These are phyloP conservation scores for Steccherinum ochraceum DNA, from an alignment of 768 basidiomycete genomes.

Conservation along the genomic window DNA sequence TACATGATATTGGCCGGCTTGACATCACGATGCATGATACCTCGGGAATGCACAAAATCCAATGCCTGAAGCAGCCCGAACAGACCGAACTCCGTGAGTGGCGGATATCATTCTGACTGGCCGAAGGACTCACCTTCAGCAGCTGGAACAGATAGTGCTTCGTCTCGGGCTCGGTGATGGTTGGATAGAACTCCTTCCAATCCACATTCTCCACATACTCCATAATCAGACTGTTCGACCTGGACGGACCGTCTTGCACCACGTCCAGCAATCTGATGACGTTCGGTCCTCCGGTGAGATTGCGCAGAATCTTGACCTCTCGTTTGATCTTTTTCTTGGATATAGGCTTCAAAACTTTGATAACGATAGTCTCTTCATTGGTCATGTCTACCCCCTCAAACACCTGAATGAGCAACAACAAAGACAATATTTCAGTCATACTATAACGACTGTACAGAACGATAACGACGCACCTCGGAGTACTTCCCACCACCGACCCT, in stretches of 20 bases:
- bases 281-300: conserved; percentile 93
- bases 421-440: neutral
- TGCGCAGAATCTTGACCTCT: conserved; percentile 97
- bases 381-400: conserved; percentile 91
- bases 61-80: conserved; percentile 51
- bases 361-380: conserved; percentile 89
- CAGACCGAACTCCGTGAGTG: neutral
- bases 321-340: conserved; percentile 99
- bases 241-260: conserved; percentile 89
- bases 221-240: conserved; percentile 92
- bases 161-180: conserved; percentile 92
- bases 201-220: conserved; percentile 97
- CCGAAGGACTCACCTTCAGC: conserved; percentile 61
- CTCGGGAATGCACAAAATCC: conserved; percentile 96
- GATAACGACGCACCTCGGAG: conserved; percentile 64
- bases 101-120: too few species aligned
- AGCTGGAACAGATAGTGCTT: conserved; percentile 95
- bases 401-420: conserved; percentile 41
- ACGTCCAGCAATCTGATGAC: conserved; percentile 90
- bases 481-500: conserved; percentile 95
- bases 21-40: conserved; percentile 98
- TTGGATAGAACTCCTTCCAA: conserved; percentile 91
- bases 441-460: neutral
- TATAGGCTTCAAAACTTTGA: conserved; percentile 97
- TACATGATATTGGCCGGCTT: conserved; percentile 99